These are phyloP conservation scores for Lepidopterella palustris DNA, from an alignment of 495 filamentous ascomycete genomes.

Conservation along the genomic window DNA sequence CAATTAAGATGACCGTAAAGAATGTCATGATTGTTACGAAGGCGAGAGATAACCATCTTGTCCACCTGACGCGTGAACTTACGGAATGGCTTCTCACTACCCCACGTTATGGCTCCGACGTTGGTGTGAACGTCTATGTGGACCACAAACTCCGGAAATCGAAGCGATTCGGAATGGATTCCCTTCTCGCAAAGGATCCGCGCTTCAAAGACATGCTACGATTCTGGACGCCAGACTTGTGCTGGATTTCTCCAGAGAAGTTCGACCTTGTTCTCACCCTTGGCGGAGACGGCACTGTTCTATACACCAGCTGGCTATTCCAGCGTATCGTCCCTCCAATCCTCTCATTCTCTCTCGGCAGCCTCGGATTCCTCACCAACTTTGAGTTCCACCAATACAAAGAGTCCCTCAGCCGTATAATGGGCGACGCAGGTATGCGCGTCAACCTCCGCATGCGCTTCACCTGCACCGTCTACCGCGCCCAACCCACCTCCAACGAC, in stretches of 20 bases:
- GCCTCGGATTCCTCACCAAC: constrained; percentile 85
- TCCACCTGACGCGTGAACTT: constrained; percentile 77
- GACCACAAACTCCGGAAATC: constrained; percentile 83
- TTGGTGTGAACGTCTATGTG: constrained; percentile 87
- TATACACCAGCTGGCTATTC: constrained; percentile 91
- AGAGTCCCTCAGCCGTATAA: constrained; percentile 70
- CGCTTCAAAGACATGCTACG: constrained; percentile 71
- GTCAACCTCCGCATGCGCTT: constrained; percentile 97
- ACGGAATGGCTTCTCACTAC: constrained; percentile 80
- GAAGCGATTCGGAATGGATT: constrained; percentile 74
- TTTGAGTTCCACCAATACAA: constrained; percentile 84
- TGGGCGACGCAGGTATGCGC: constrained; percentile 89
- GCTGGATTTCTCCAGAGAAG: constrained; percentile 79
- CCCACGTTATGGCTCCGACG: constrained; percentile 69
- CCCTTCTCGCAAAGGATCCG: constrained; percentile 62
- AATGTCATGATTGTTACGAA: constrained; percentile 98
- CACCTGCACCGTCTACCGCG: constrained; percentile 84
- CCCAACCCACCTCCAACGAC: constrained; percentile 11
- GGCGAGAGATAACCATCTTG: constrained; percentile 82
- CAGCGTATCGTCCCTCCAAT: constrained; percentile 88
- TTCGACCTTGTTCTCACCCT: constrained; percentile 91
- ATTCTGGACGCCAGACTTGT: constrained; percentile 93
- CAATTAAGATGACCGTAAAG: constrained; percentile 77
- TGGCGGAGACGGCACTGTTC: constrained; percentile 85
- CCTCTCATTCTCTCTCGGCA: constrained; percentile 81